Evolutionary conservation across 208 protist species (phyloP).

Genomic region (Leishmania tarentolae): DNA sequence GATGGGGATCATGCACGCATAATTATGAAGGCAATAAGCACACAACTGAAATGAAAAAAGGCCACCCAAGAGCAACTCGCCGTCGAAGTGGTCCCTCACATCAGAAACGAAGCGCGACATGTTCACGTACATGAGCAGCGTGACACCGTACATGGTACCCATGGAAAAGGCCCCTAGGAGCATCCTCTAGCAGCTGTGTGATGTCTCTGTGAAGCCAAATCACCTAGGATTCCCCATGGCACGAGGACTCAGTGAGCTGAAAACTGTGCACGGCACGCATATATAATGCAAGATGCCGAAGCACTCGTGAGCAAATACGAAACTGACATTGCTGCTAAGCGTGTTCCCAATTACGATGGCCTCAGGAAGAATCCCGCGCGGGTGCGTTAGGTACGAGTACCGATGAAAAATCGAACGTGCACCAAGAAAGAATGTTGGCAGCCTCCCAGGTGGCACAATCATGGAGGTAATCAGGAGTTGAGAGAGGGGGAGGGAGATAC

Average conservation of each 20-base stretch:
- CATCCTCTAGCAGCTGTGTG: slow-evolving; percentile 70
- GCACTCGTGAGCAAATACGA: slow-evolving; percentile 39
- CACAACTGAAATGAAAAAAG: slow-evolving; percentile 21
- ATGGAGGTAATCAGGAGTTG: neutral
- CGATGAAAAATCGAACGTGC: neutral
- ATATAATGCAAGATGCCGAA: slow-evolving; percentile 36
- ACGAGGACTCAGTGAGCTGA: slow-evolving; percentile 26
- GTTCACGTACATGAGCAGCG: slow-evolving; percentile 30
- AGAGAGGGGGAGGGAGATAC: neutral
- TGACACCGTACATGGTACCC: slow-evolving; percentile 48
- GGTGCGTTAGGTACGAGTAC: neutral
- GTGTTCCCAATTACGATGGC: slow-evolving; percentile 6
- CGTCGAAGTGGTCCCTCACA: slow-evolving; percentile 45
- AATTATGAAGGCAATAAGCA: neutral
- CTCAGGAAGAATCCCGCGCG: slow-evolving; percentile 2
- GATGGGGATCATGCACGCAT: neutral
- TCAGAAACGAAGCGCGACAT: slow-evolving; percentile 39
- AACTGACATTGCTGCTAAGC: slow-evolving; percentile 38
- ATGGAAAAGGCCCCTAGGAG: slow-evolving; percentile 66
- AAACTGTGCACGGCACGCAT: slow-evolving; percentile 36
- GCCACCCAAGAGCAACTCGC: slow-evolving; percentile 44
- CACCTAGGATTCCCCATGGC: slow-evolving; percentile 37
- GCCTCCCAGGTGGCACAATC: neutral
- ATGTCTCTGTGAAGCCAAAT: slow-evolving; percentile 36
- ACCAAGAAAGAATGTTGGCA: neutral